Conservation (phyloP, 208 protist species). For the Acanthamoeba polyphaga region DNA sequence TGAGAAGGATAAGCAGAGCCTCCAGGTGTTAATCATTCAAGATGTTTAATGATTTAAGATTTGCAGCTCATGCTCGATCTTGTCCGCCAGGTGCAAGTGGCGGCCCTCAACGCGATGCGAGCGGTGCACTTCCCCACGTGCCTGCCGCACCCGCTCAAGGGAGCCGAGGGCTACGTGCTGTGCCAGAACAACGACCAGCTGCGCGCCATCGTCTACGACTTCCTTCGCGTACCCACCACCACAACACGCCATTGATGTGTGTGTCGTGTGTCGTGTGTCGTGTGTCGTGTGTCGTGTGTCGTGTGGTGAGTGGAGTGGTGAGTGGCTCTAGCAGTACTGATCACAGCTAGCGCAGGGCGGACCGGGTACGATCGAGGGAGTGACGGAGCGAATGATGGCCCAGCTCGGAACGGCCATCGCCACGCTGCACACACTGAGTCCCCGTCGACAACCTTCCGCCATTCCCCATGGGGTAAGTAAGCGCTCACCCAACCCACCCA, state of each 20-base stretch:
- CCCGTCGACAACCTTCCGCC: slow-evolving; percentile 5
- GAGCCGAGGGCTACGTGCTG: not conserved
- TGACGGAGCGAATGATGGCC: not conserved
- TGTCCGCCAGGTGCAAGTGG: slow-evolving; percentile 3
- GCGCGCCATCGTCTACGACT: slow-evolving; percentile 54
- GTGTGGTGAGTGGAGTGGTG: not conserved
- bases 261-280: too few relatives aligned
- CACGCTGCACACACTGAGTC: not conserved
- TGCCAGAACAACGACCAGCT: slow-evolving; percentile 10
- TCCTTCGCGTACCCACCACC: not conserved
- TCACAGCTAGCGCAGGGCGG: not conserved
- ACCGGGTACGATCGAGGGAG: slow-evolving; percentile 22
- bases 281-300: not conserved
- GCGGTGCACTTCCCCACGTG: slow-evolving; percentile 34
- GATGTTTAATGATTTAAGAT: not conserved
- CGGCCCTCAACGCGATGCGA: not conserved
- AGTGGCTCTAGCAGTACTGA: not conserved
- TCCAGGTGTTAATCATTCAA: not conserved
- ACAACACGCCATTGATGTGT: not conserved
- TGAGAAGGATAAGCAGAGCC: slow-evolving; percentile 47
- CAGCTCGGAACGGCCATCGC: slow-evolving; percentile 5
- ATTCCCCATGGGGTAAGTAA: slow-evolving; percentile 60
- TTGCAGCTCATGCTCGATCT: not conserved
- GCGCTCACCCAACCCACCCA: not conserved
- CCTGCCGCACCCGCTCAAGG: slow-evolving; percentile 36